Evolutionary conservation across 495 filamentous ascomycete species (phyloP), one percentile per base, ranked within the genome.

Genomic region (Penicillium lividum): DNA sequence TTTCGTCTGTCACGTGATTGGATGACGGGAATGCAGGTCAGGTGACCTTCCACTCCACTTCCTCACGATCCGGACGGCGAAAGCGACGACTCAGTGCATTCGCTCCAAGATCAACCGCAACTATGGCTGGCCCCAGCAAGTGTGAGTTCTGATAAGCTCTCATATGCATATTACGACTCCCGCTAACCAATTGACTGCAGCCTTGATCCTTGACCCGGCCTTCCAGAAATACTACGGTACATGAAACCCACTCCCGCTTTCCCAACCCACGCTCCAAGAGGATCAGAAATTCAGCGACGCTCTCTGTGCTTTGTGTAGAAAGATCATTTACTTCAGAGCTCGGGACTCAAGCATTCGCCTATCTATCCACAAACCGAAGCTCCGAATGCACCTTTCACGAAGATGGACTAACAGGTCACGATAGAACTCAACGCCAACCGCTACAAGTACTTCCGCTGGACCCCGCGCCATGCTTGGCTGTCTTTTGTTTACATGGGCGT

Each of bases 391-490:
- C 28, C 3, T 25, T 46, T 15, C 36, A 6, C 9, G 18, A 38
- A 11, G 30, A 48, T 36, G 63, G 9, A 62, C 71, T 70, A 58
- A 75, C 60, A 22, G 27, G 34, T 42, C 29, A 25, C 7, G 8
- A 67, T 67, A 98, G 94, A 89, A 68, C 89, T 97, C 85, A 83
- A 80, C 64, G 71, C 78, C 62, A 92, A 95, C 79, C 89, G 94
- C 50, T 88, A 92, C 84, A 93, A 90, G 77, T 96, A 92, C 84
- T 98, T 97, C 83, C 84, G 90, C 66, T 98, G 90, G 89, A 97
- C 87, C 13, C 81, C 84, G 27, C 81, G 89, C 62, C 94, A 92
- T 45, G 91, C 89, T 27, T 84, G 84, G 80, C 60, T 96, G 59
- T 88, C 85, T 4, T 84, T 97, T 65, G 69, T 86, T 33, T 97